phyloP scores from a whole-genome alignment of 2,329 filamentous ascomycete genomes.

The Ceratocystis eucalypticola region DNA sequence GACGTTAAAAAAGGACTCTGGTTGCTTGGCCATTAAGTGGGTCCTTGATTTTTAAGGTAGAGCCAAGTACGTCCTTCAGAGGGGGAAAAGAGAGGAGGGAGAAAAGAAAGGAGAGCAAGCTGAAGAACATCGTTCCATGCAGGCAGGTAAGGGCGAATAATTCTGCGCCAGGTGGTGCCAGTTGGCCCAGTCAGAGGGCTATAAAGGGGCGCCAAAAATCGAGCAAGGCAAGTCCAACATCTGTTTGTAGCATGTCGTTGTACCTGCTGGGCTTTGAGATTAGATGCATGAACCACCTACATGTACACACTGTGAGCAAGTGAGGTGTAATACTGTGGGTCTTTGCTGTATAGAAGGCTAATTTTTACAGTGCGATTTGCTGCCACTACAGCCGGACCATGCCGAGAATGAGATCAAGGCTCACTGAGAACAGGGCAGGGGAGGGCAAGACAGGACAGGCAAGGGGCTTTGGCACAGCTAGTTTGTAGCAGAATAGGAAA shows the following conservation, averaged over 20 bases:
- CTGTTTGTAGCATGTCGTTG: constrained; percentile 5
- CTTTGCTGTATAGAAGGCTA: neutral
- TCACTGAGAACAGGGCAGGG: neutral
- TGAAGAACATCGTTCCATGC: neutral
- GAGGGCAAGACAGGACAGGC: neutral
- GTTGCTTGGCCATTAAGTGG: neutral
- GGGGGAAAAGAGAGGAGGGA: neutral
- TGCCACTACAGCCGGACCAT: neutral
- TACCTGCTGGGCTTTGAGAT: constrained; percentile 4
- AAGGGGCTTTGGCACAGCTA: neutral
- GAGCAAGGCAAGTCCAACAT: neutral
- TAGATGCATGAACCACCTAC: neutral
- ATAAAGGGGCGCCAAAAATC: neutral
- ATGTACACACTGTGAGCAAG: neutral
- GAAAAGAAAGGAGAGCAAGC: neutral
- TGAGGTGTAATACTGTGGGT: neutral
- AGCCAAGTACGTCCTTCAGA: neutral
- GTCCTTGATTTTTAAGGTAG: neutral
- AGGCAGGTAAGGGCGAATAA: neutral
- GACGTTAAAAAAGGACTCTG: neutral
- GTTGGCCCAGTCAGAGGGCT: neutral
- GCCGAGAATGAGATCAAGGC: constrained; percentile 7
- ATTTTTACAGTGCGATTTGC: neutral
- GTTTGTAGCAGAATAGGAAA: neutral
- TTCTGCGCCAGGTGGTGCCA: neutral